Conservation (phyloP, 78 protist genomes). For the Mastigamoeba balamuthi region DNA sequence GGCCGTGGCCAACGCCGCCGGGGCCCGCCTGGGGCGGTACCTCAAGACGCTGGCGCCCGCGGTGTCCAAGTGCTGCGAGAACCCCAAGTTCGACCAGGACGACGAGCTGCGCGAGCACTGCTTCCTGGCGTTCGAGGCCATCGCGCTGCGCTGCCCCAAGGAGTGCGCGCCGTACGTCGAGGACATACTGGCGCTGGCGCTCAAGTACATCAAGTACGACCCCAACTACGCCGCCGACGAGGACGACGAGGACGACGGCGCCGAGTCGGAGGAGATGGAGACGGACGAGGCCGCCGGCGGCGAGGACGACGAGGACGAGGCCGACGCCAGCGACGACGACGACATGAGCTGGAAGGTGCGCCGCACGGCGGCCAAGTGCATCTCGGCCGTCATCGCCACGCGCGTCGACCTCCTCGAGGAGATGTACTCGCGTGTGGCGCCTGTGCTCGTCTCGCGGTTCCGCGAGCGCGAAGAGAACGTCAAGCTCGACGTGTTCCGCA, state of each 20-base stretch:
- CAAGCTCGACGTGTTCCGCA: conserved; percentile 31
- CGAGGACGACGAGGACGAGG: conserved; percentile 40
- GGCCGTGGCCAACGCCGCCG: conserved; percentile 22
- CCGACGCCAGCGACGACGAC: conserved; percentile 77
- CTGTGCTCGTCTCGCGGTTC: conserved; percentile 49
- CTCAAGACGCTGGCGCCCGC: conserved; percentile 21
- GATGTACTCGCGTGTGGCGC: conserved; percentile 40
- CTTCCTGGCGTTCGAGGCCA: conserved; percentile 56
- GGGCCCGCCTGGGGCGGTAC: conserved; percentile 38
- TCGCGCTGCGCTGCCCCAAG: conserved; percentile 56
- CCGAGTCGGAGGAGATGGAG: conserved; percentile 21
- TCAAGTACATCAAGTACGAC: conserved; percentile 58
- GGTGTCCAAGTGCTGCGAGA: conserved; percentile 21
- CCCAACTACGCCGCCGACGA: conserved; percentile 75
- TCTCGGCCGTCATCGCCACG: conserved; percentile 55
- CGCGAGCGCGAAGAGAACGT: conserved; percentile 84
- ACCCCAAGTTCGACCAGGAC: conserved; percentile 39
- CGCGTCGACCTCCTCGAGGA: conserved; percentile 50
- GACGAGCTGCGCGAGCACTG: conserved; percentile 78
- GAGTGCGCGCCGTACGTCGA: conserved; percentile 35
- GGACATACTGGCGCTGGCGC: conserved; percentile 16
- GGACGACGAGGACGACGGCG: conserved; percentile 41
- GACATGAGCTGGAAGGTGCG: conserved; percentile 90
- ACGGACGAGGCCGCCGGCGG: conserved; percentile 39
- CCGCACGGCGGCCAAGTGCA: conserved; percentile 55